These are phyloP conservation scores for Volvox carteri DNA, from an alignment of 163 green algal species.

Conservation along the genomic window DNA sequence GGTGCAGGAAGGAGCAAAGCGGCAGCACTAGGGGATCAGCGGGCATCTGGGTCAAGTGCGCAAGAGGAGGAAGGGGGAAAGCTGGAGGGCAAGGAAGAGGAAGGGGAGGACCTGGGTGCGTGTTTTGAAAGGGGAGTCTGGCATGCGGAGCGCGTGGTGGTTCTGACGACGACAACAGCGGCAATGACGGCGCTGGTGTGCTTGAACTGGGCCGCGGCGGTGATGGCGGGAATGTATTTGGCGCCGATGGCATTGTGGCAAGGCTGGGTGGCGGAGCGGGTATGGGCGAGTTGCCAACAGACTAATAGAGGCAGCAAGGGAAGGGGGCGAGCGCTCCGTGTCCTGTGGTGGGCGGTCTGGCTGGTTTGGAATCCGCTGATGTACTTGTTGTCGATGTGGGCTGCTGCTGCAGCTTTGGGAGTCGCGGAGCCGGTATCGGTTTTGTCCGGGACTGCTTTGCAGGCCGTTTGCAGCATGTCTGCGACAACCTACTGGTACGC, in stretches of 20 bases:
- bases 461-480: neutral
- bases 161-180: conserved; percentile 60
- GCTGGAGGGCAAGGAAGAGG: too few relatives aligned
- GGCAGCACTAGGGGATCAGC: too few relatives aligned
- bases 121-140: too few relatives aligned
- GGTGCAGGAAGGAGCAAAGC: too few relatives aligned
- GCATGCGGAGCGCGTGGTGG: conserved; percentile 38
- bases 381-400: neutral
- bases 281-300: too few relatives aligned
- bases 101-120: too few relatives aligned
- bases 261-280: neutral
- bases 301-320: neutral
- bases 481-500: neutral
- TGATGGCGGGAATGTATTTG: conserved; percentile 45
- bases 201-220: conserved; percentile 71
- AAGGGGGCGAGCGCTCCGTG: neutral
- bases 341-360: neutral
- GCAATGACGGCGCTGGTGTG: conserved; percentile 64
- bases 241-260: conserved; percentile 49
- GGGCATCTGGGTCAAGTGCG: too few relatives aligned
- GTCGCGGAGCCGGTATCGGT: neutral
- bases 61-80: too few relatives aligned
- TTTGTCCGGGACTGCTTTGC: neutral
- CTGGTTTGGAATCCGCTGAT: neutral
- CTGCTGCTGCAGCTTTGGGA: neutral